Conservation (phyloP, 805 yeast genomes). For the Pichia sporocuriosa region DNA sequence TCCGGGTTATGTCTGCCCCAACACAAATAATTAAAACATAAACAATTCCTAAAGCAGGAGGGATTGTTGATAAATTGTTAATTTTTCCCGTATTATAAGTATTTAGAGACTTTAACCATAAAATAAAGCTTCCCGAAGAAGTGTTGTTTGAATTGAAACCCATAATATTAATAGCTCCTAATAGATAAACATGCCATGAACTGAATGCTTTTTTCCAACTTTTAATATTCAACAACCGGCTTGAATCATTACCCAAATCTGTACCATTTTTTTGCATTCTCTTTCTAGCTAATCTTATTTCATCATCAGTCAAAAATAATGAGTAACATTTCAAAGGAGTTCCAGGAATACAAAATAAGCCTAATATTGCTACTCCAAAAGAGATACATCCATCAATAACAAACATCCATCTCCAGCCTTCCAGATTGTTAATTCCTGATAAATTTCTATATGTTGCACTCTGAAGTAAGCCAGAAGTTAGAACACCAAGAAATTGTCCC, state of each 20-base stretch:
- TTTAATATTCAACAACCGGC: slow-evolving; percentile 33
- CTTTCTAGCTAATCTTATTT: slow-evolving; percentile 44
- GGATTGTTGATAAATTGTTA: slow-evolving; percentile 45
- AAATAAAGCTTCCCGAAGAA: slow-evolving; percentile 46
- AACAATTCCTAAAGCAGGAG: slow-evolving; percentile 54
- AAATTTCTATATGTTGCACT: slow-evolving; percentile 29
- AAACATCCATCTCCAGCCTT: slow-evolving; percentile 53
- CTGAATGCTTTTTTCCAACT: slow-evolving; percentile 48
- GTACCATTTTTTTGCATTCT: slow-evolving; percentile 34
- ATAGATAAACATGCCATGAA: slow-evolving; percentile 55
- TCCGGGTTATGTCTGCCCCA: slow-evolving; percentile 47
- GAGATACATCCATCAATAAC: slow-evolving; percentile 42
- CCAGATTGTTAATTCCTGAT: slow-evolving; percentile 20
- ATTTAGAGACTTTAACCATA: slow-evolving; percentile 54
- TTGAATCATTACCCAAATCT: slow-evolving; percentile 21
- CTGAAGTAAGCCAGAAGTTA: slow-evolving; percentile 52
- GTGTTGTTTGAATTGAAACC: slow-evolving; percentile 60
- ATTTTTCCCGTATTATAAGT: slow-evolving; percentile 38
- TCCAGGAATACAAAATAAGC: slow-evolving; percentile 46
- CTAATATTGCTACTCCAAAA: slow-evolving; percentile 22
- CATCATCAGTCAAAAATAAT: slow-evolving; percentile 48
- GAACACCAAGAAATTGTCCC: slow-evolving; percentile 56
- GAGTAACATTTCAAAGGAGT: slow-evolving; percentile 55
- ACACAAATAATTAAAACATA: slow-evolving; percentile 40
- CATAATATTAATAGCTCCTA: slow-evolving; percentile 47